Evolutionary conservation across 331 rosid species (phyloP), one percentile per base, ranked within the genome.

Genomic region (Stylosanthes scabra): DNA sequence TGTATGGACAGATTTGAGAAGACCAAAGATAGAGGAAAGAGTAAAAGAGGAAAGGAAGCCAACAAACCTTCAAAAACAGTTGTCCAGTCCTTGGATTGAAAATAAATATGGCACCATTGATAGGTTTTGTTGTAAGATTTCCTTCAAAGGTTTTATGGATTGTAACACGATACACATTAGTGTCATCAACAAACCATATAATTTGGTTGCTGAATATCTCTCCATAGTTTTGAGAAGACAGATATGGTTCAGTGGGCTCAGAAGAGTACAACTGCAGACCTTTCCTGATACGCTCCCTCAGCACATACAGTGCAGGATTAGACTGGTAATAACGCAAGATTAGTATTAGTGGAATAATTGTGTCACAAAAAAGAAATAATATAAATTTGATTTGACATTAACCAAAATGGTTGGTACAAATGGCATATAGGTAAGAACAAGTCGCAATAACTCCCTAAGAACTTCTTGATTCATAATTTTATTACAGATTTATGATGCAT

Each of bases 21-120:
- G 51, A 68, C 25, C 54, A n/a, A 16, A 8, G 50, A 25, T 28
- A 47, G 7, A 59, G 4, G 39, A 2, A 29, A 34, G 39, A 34
- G 39, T 4, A 2, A 31, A 47, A 16, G 7, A 59, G 4, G 4
- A 2, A 20, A 79, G 29, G 8, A 56, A 3, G 41, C 34, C 66
- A 70, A 77, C 80, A 73, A 41, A 91, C 99, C 99, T 91, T 95
- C 13, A 95, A 78, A 82, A 95, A 95, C 77, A 95, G 81, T 45
- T 91, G 99, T 42, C 99, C 97, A 0, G 99, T 95, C 90, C 99
- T 91, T 14, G 97, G 99, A 84, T 95, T 95, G 80, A 95, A 88
- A 74, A 95, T 95, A 66, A 95, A 95, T 54, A 95, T 92, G 46
- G 97, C 99, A 67, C 99, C 99, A 81, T 95, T 95, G 54, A 95